Percentiles rank a stretch among this genome's conserved stretches.
phyloP scores from a whole-genome alignment of 305 asterid genomes.

The Nicotiana rustica region DNA sequence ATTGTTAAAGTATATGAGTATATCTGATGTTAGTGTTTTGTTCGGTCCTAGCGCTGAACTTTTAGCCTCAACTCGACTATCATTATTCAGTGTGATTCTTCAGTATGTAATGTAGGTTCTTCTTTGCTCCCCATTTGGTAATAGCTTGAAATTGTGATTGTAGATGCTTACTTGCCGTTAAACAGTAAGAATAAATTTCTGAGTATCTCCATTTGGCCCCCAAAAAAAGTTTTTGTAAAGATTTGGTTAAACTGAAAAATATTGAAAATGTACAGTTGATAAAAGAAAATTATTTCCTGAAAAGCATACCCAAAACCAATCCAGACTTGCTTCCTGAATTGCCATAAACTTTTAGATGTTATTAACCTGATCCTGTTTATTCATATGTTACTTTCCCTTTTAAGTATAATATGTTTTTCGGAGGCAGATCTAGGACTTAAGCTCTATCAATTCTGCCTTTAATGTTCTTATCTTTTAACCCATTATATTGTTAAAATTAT shows the following conservation, averaged over 20 bases:
- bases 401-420: neutral
- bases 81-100: neutral
- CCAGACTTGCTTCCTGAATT: neutral
- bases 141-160: slow-evolving; percentile 2
- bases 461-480: no score
- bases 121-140: neutral
- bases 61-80: neutral
- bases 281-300: neutral
- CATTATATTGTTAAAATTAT: no score
- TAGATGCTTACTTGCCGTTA: neutral
- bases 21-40: neutral
- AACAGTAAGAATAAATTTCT: neutral
- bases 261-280: neutral
- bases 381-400: neutral
- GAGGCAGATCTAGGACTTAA: no score
- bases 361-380: no score
- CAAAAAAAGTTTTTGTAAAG: neutral
- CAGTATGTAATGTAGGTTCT: neutral
- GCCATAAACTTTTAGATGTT: neutral
- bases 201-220: neutral
- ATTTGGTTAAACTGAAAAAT: neutral
- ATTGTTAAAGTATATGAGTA: neutral
- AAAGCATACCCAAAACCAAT: neutral
- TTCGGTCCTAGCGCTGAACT: neutral
- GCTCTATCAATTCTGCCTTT: no score